These are phyloP conservation scores for Talaromyces nanjingensis DNA, from an alignment of 495 filamentous ascomycete genomes.

Conservation along the genomic window DNA sequence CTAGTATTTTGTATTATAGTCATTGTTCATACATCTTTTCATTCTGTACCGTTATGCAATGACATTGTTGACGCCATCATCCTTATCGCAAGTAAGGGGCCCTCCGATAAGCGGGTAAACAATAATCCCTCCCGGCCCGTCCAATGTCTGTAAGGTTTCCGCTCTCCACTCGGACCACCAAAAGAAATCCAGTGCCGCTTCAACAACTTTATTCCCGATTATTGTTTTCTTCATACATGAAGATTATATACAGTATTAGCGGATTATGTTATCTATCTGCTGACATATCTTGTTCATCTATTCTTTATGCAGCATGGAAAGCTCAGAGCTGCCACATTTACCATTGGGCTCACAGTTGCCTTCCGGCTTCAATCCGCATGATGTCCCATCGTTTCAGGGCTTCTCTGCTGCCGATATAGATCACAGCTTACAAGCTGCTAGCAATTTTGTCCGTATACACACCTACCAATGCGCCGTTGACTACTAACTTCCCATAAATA, in stretches of 20 bases:
- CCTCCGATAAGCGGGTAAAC: not conserved
- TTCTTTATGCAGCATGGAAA: conserved; percentile 11
- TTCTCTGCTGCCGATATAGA: conserved; percentile 18
- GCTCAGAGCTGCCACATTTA: conserved; percentile 13
- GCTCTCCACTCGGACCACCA: not conserved
- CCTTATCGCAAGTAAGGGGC: conserved; percentile 4
- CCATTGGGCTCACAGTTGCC: conserved; percentile 11
- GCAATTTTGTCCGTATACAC: conserved; percentile 8
- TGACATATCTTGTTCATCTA: too few relatives aligned
- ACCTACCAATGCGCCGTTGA: not conserved
- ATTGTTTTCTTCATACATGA: not conserved
- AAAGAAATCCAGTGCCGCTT: conserved; percentile 17
- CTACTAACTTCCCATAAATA: not conserved
- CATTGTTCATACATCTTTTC: not conserved
- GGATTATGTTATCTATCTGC: not conserved
- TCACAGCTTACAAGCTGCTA: conserved; percentile 13
- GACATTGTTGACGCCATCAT: not conserved
- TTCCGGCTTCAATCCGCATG: conserved; percentile 15
- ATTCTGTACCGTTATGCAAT: not conserved
- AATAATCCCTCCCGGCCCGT: not conserved
- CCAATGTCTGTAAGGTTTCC: not conserved
- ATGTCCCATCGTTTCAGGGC: conserved; percentile 19
- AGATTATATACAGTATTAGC: not conserved
- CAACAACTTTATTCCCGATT: conserved; percentile 13
- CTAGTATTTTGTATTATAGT: not conserved